phyloP scores from a whole-genome alignment of 139 green algal genomes.

The Protoeuglena noctilucae region DNA sequence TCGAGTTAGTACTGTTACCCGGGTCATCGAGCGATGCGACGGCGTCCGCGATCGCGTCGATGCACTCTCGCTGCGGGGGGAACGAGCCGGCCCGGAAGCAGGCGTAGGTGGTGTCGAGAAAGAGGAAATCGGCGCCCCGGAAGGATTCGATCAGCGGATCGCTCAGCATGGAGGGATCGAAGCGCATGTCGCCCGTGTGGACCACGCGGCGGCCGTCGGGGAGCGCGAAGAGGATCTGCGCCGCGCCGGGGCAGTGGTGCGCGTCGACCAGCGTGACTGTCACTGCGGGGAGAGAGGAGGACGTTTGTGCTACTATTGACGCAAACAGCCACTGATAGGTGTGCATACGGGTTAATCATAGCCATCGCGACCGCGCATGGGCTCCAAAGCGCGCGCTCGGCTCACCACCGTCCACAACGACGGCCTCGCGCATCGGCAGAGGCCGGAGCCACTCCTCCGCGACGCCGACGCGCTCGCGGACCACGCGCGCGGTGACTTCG shows the following conservation, averaged over 20 bases:
- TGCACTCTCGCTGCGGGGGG: constrained; percentile 27
- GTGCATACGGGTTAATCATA: too few species aligned
- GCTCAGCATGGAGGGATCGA: constrained; percentile 18
- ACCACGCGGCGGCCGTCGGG: constrained; percentile 21
- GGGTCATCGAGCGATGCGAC: not conserved
- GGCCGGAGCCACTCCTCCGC: constrained; percentile 13
- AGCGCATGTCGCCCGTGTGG: constrained; percentile 65
- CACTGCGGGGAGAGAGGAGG: too few species aligned
- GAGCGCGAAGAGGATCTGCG: constrained; percentile 50
- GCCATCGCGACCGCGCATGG: too few species aligned
- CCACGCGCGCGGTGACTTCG: constrained; percentile 36
- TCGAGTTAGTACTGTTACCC: too few species aligned
- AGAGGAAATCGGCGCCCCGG: constrained; percentile 29
- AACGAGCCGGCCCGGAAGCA: too few species aligned
- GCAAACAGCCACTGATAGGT: too few species aligned
- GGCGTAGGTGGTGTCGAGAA: constrained; percentile 74
- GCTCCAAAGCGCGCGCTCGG: not conserved
- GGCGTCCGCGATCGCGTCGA: too few species aligned
- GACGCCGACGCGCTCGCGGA: constrained; percentile 32
- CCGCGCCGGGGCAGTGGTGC: constrained; percentile 68
- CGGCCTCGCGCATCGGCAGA: constrained; percentile 26
- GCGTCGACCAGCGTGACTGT: constrained; percentile 54
- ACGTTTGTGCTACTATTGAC: too few species aligned
- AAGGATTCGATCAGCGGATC: constrained; percentile 28
- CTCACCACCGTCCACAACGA: not conserved